Conservation (phyloP, 352 stramenopile genomes). For the Phytophthora constricta region DNA sequence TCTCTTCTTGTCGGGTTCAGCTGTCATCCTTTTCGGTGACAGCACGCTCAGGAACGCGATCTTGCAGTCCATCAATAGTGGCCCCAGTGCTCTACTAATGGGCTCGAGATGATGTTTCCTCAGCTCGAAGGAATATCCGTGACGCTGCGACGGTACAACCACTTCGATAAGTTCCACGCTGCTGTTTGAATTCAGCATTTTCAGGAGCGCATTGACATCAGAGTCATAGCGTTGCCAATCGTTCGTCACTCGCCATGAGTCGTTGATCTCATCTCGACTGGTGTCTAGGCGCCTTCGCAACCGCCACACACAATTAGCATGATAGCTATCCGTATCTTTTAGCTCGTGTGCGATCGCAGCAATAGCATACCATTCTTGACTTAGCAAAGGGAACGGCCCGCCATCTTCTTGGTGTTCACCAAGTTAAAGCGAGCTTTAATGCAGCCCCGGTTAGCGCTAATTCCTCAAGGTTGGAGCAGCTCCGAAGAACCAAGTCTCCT, state of each 20-base stretch:
- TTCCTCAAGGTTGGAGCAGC: slow-evolving; percentile 7
- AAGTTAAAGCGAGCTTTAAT: slow-evolving; percentile 4
- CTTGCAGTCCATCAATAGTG: not conserved
- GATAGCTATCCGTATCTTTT: not conserved
- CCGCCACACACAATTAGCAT: not conserved
- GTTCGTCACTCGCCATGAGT: not conserved
- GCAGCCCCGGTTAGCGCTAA: slow-evolving; percentile 1
- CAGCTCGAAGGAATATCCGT: not conserved
- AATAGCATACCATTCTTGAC: slow-evolving; percentile 9
- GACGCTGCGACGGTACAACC: not conserved
- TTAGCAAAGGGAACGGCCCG: not conserved
- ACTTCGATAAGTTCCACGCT: slow-evolving; percentile 10
- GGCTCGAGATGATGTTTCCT: slow-evolving; percentile 2
- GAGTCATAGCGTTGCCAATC: not conserved
- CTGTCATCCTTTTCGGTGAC: not conserved
- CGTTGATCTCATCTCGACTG: not conserved
- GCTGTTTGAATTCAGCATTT: slow-evolving; percentile 8
- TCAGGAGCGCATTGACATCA: not conserved
- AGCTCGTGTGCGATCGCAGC: not conserved
- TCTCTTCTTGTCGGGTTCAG: not conserved
- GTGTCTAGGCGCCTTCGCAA: not conserved
- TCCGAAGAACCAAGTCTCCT: not conserved
- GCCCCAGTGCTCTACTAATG: not conserved
- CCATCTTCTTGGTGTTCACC: not conserved
- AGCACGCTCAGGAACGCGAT: slow-evolving; percentile 10